Conservation (phyloP, 176 grass and related monocot species). For the Bothriochloa decipiens region DNA sequence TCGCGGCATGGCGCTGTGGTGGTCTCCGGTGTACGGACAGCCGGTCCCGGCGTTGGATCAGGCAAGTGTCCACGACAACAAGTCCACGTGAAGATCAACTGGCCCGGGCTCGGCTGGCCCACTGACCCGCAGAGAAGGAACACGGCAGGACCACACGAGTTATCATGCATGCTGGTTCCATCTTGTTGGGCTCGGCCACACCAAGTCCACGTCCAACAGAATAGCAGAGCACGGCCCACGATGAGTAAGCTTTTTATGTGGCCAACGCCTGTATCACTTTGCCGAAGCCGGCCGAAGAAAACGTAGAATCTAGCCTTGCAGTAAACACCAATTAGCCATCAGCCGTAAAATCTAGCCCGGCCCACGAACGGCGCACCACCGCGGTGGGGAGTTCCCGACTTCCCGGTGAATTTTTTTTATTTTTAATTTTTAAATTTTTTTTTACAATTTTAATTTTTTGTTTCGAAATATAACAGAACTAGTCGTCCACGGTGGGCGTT, state of each 20-base stretch:
- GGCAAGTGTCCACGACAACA: not conserved
- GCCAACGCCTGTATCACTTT: no score
- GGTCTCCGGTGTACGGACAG: not conserved
- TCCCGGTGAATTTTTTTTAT: no score
- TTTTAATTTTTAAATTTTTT: no score
- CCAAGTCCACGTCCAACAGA: not conserved
- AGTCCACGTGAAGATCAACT: constrained; percentile 30
- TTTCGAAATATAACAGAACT: no score
- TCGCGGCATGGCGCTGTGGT: not conserved
- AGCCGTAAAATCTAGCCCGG: not conserved
- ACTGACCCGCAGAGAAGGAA: not conserved
- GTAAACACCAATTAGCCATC: not conserved
- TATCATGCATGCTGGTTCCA: not conserved
- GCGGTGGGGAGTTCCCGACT: constrained; percentile 12
- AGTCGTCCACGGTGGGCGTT: no score
- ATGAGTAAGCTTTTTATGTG: not conserved
- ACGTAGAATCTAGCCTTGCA: not conserved
- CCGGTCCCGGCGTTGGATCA: not conserved
- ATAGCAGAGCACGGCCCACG: not conserved
- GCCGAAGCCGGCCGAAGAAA: not conserved
- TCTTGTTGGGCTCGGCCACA: not conserved
- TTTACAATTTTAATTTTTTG: no score
- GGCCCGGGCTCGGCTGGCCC: not conserved
- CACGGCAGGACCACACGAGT: not conserved
- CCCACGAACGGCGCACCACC: constrained; percentile 5